Percentiles rank a stretch among this genome's conserved stretches.
These are phyloP conservation scores for Leavenworthia alabamica DNA, from an alignment of 345 rosid genomes.

Conservation along the genomic window DNA sequence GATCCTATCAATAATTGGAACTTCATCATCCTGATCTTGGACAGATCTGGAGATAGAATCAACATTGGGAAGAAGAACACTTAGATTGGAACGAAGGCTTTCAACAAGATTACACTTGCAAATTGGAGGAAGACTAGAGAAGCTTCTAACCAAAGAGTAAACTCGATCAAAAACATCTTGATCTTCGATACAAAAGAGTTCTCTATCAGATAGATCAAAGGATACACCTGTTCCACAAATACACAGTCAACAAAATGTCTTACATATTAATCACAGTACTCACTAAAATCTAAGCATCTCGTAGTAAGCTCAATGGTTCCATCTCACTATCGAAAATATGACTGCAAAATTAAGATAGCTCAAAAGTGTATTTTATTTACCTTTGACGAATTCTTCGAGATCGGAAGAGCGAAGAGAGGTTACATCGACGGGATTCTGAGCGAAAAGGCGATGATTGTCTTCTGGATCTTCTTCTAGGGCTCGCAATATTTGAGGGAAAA, in stretches of 20 bases:
- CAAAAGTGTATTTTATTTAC: slow-evolving; percentile 31
- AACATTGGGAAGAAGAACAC: slow-evolving; percentile 89
- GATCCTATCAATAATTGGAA: slow-evolving; percentile 48
- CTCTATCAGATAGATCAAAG: slow-evolving; percentile 91
- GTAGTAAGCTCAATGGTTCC: neutral
- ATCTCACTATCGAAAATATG: too few species aligned
- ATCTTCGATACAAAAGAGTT: slow-evolving; percentile 81
- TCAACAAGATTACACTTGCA: slow-evolving; percentile 68
- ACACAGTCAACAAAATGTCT: neutral
- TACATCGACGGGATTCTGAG: slow-evolving; percentile 47
- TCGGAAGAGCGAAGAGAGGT: slow-evolving; percentile 51
- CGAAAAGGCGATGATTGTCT: slow-evolving; percentile 48
- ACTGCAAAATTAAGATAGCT: neutral
- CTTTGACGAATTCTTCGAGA: slow-evolving; percentile 91
- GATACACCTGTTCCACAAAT: slow-evolving; percentile 48
- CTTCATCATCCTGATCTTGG: slow-evolving; percentile 47
- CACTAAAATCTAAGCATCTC: neutral
- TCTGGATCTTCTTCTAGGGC: slow-evolving; percentile 56
- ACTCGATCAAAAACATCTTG: slow-evolving; percentile 83
- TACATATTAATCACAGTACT: neutral
- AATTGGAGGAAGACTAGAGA: slow-evolving; percentile 45
- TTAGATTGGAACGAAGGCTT: slow-evolving; percentile 79
- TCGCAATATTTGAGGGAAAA: slow-evolving; percentile 60
- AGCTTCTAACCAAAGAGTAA: slow-evolving; percentile 55
- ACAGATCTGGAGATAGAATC: slow-evolving; percentile 63